Conservation (phyloP, 805 yeast genomes). For the Hanseniaspora taiwanica region DNA sequence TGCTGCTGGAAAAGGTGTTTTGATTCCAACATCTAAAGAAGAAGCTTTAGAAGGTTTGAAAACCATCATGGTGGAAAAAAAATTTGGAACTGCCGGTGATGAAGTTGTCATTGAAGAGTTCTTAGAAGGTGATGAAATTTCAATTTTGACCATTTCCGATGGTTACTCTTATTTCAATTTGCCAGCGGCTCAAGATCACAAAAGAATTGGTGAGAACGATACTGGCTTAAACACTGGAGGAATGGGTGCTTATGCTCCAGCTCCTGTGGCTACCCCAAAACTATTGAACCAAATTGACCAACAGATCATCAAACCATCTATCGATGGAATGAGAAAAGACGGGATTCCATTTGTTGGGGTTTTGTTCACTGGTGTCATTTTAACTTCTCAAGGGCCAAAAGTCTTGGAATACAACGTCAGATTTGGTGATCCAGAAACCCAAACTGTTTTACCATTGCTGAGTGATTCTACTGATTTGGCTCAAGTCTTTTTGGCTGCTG, state of each 20-base stretch:
- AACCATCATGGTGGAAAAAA: slow-evolving; percentile 78
- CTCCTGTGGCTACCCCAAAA: slow-evolving; percentile 81
- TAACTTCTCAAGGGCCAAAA: slow-evolving; percentile 80
- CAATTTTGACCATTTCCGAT: slow-evolving; percentile 82
- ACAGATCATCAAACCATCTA: slow-evolving; percentile 76
- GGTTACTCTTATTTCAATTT: slow-evolving; percentile 84
- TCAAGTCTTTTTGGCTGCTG: slow-evolving; percentile 83
- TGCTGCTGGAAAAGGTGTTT: slow-evolving; percentile 98
- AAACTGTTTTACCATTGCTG: slow-evolving; percentile 82
- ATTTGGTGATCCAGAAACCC: slow-evolving; percentile 99
- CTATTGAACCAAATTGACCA: slow-evolving; percentile 57
- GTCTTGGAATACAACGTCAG: slow-evolving; percentile 95
- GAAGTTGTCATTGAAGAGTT: slow-evolving; percentile 92
- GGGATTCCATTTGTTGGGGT: slow-evolving; percentile 94
- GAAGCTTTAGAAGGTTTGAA: slow-evolving; percentile 79
- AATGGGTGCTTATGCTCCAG: slow-evolving; percentile 99
- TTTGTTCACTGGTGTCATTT: slow-evolving; percentile 88
- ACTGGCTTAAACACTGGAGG: slow-evolving; percentile 96
- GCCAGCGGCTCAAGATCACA: slow-evolving; percentile 98
- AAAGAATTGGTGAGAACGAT: slow-evolving; percentile 88
- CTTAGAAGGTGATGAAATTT: slow-evolving; percentile 92
- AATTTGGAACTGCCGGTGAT: slow-evolving; percentile 90
- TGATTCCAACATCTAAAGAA: slow-evolving; percentile 71
- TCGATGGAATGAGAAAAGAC: slow-evolving; percentile 92
- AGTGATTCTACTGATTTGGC: slow-evolving; percentile 82